Evolutionary conservation across 129 eudicot genomes (phyloP).

Genomic region (Lactuca sativa): DNA sequence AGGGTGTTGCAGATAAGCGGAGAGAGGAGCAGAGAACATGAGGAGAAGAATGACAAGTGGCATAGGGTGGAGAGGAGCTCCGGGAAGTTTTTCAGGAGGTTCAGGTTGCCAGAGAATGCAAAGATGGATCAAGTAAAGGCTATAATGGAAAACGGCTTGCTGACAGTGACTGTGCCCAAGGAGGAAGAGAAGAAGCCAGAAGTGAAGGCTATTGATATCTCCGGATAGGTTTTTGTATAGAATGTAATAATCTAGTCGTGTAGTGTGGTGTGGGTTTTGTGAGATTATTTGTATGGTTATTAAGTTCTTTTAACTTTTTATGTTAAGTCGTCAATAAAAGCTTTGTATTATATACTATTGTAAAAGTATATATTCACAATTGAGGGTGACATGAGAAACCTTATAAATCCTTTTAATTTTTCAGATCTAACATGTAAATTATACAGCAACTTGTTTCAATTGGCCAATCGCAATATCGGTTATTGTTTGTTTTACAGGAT

Average conservation of each 20-base stretch:
- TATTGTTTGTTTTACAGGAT: no score
- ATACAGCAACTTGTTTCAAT: no score
- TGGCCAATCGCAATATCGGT: no score
- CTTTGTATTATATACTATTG: not conserved
- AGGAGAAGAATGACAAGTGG: slow-evolving; percentile 36
- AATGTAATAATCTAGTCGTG: not conserved
- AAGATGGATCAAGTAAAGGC: slow-evolving; percentile 39
- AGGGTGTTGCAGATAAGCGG: slow-evolving; percentile 45
- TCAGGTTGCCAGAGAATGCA: slow-evolving; percentile 43
- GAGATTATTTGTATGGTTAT: not conserved
- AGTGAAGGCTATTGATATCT: slow-evolving; percentile 33
- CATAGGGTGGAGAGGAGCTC: slow-evolving; percentile 42
- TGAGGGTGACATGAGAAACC: no score
- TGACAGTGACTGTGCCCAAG: slow-evolving; percentile 39
- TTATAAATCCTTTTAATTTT: no score
- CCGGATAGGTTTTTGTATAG: slow-evolving; percentile 23
- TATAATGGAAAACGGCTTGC: slow-evolving; percentile 36
- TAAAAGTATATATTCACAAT: no score
- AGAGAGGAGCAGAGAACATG: slow-evolving; percentile 34
- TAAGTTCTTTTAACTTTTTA: not conserved
- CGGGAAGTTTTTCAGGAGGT: slow-evolving; percentile 38
- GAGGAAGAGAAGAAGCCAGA: slow-evolving; percentile 36
- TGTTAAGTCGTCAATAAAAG: not conserved
- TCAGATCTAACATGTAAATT: no score
- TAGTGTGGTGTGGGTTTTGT: not conserved